Conservation (phyloP, 192 early-diverging fungal species). For the Dimargaris xerosporica region DNA sequence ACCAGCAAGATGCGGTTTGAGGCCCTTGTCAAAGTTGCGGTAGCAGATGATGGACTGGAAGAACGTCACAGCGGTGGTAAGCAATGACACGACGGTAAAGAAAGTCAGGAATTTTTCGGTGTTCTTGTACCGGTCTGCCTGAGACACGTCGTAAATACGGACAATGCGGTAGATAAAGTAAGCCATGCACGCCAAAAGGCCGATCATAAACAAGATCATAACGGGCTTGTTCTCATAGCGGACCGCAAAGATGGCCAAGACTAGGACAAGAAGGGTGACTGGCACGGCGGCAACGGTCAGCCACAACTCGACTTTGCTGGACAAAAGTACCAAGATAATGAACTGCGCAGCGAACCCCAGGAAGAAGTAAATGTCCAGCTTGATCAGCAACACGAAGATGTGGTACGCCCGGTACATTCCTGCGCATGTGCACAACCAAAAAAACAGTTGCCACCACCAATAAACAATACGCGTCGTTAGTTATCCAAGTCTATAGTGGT, state of each 20-base stretch:
- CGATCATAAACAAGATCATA: conserved; percentile 41
- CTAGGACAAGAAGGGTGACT: conserved; percentile 37
- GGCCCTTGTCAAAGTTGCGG: background rate
- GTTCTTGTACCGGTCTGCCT: conserved; percentile 27
- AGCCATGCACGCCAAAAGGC: conserved; percentile 40
- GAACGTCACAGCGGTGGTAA: background rate
- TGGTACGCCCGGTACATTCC: conserved; percentile 53
- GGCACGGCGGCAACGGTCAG: conserved; percentile 40
- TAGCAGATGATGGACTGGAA: conserved; percentile 8
- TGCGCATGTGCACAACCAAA: conserved; percentile 12
- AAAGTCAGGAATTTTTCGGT: conserved; percentile 47
- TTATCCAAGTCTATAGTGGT: background rate
- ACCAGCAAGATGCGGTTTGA: conserved; percentile 1
- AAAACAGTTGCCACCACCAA: conserved; percentile 1
- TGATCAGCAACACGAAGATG: conserved; percentile 64
- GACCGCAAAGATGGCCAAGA: conserved; percentile 51
- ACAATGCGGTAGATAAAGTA: conserved; percentile 54
- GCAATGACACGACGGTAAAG: conserved; percentile 25
- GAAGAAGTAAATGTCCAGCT: conserved; percentile 76
- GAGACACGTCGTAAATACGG: conserved; percentile 33
- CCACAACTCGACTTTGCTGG: conserved; percentile 28
- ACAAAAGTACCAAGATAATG: conserved; percentile 35
- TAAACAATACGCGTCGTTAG: background rate
- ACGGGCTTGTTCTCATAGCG: conserved; percentile 43
- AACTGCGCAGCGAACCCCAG: conserved; percentile 53